Conservation (phyloP, 139 green algal species). For the Chlorella vulgaris region DNA sequence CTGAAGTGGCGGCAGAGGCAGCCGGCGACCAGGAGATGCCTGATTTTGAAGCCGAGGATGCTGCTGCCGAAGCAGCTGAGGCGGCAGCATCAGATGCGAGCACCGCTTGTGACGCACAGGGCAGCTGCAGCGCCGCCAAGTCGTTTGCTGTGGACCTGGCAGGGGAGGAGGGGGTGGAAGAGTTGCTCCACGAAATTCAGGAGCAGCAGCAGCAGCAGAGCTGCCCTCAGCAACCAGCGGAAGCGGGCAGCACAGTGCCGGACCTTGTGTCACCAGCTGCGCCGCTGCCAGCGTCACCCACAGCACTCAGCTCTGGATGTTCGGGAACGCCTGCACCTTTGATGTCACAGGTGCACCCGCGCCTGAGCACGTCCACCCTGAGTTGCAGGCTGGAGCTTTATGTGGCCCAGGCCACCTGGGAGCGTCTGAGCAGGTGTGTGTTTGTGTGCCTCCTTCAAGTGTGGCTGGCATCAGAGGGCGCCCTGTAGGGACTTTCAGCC, state of each 20-base stretch:
- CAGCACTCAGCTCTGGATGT: too few relatives aligned
- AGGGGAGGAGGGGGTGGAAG: conserved; percentile 29
- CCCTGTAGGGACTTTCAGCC: neutral
- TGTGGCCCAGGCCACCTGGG: conserved; percentile 49
- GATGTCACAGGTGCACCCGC: neutral
- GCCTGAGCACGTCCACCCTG: too few relatives aligned
- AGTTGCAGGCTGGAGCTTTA: conserved; percentile 69
- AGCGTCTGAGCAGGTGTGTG: conserved; percentile 33
- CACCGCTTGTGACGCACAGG: neutral
- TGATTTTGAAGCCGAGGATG: conserved; percentile 9
- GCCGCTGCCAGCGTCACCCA: too few relatives aligned
- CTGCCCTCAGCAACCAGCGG: neutral
- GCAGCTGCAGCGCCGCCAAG: neutral
- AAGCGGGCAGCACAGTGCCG: too few relatives aligned
- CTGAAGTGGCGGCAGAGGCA: conserved; percentile 1
- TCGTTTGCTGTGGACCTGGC: neutral
- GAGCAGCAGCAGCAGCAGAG: conserved; percentile 7
- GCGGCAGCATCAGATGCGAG: neutral
- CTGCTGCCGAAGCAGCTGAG: neutral
- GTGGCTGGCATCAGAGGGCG: conserved; percentile 4
- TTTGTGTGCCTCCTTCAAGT: too few relatives aligned
- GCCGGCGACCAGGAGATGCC: neutral
- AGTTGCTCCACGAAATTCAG: conserved; percentile 31
- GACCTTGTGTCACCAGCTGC: too few relatives aligned
- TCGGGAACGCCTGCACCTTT: too few relatives aligned